phyloP scores from a whole-genome alignment of 169 alveolate species.

The Plasmodium malariae region DNA sequence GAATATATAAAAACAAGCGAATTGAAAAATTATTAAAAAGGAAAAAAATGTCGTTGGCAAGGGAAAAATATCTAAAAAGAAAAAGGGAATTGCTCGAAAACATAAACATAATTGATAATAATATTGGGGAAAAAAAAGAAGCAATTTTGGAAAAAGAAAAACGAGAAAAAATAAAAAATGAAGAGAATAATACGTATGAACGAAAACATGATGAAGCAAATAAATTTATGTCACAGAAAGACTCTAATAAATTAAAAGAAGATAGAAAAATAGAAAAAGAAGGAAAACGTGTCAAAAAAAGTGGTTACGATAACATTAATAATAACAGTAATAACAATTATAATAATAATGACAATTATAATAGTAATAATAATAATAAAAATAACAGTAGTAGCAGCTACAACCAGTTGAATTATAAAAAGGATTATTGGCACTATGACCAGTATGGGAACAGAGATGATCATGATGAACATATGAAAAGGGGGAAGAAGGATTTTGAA shows the following conservation, averaged over 20 bases:
- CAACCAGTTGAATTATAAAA: neutral
- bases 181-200: neutral
- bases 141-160: conserved; percentile 30
- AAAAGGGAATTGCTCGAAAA: conserved; percentile 72
- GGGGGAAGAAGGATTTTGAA: neutral
- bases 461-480: neutral
- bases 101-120: conserved; percentile 56
- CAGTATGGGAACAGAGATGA: neutral
- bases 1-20: neutral
- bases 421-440: neutral
- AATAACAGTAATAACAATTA: neutral
- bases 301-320: neutral
- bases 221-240: neutral
- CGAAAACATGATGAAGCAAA: conserved; percentile 7
- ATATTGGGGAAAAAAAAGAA: conserved; percentile 21
- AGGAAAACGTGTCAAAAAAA: neutral
- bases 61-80: conserved; percentile 71
- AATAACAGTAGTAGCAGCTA: conserved; percentile 1
- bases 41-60: conserved; percentile 68
- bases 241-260: neutral
- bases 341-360: too few relatives aligned
- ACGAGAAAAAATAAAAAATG: conserved; percentile 17
- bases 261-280: conserved; percentile 4
- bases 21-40: neutral
- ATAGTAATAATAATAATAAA: neutral